Evolutionary conservation across 1,139 yeast species (phyloP).

Genomic region (Saccharomyces hybrid): DNA sequence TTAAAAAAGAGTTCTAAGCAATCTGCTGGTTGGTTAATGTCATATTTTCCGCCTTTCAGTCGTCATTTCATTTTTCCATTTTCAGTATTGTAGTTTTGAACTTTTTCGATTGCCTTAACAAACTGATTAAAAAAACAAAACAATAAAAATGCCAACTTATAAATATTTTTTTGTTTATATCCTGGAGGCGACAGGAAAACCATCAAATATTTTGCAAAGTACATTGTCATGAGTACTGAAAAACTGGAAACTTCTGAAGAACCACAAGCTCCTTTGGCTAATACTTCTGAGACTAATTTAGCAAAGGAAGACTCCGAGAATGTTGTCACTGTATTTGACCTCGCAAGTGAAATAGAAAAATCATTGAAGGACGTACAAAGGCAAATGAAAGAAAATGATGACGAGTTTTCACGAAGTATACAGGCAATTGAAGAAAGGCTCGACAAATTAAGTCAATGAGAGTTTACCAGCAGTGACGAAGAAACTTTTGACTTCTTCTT

Average conservation of each 20-base stretch:
- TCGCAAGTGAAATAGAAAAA: constrained; percentile 43
- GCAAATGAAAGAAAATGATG: constrained; percentile 25
- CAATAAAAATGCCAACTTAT: no score
- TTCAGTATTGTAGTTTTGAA: no score
- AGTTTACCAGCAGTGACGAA: background rate
- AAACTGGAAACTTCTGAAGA: constrained; percentile 2
- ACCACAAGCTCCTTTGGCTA: background rate
- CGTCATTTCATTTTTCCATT: no score
- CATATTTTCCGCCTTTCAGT: background rate
- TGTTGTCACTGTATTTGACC: constrained; percentile 41
- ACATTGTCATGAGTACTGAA: constrained; percentile 3
- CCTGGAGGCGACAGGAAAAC: no score
- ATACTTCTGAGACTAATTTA: constrained; percentile 2
- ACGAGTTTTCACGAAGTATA: constrained; percentile 17
- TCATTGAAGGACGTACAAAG: constrained; percentile 35
- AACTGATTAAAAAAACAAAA: no score
- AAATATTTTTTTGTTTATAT: no score
- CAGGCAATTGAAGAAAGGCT: constrained; percentile 18
- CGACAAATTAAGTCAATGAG: constrained; percentile 4
- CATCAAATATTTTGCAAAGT: background rate
- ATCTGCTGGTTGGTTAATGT: background rate
- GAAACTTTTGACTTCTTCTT: background rate
- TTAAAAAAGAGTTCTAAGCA: background rate
- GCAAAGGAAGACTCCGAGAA: constrained; percentile 18
- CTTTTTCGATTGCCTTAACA: no score